Conservation (phyloP, 139 green algal species). For the Closterium sp. region DNA sequence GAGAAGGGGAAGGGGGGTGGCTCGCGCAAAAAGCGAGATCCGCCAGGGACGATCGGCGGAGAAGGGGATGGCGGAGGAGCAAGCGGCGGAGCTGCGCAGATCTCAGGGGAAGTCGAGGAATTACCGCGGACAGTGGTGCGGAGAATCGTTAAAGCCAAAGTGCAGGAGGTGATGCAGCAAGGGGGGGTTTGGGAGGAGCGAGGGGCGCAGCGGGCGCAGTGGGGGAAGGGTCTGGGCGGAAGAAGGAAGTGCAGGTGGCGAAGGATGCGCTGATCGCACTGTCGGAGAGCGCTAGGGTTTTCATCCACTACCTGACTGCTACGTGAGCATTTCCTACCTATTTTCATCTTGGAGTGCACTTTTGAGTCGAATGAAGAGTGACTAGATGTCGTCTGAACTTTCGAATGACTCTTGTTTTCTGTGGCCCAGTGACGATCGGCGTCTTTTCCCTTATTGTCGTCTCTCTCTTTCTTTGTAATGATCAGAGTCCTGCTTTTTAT, state of each 20-base stretch:
- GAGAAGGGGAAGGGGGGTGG: not conserved
- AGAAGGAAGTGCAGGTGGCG: constrained; percentile 41
- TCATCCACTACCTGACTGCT: constrained; percentile 83
- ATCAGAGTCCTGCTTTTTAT: too few relatives aligned
- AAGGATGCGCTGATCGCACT: constrained; percentile 79
- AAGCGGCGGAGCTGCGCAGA: too few relatives aligned
- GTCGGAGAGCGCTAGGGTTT: constrained; percentile 76
- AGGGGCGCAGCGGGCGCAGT: not conserved
- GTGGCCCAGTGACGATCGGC: too few relatives aligned
- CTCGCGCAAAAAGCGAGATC: not conserved
- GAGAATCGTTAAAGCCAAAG: constrained; percentile 75
- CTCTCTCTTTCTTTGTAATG: too few relatives aligned
- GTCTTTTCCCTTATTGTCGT: too few relatives aligned
- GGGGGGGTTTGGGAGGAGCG: not conserved
- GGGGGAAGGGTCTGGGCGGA: constrained; percentile 11
- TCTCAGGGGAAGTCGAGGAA: constrained; percentile 14
- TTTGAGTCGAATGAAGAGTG: too few relatives aligned
- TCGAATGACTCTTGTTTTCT: too few relatives aligned
- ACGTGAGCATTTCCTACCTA: constrained; percentile 52
- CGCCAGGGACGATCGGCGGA: not conserved
- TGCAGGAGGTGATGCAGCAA: constrained; percentile 51
- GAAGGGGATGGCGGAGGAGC: not conserved
- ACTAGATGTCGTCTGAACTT: too few relatives aligned
- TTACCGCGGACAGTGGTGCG: constrained; percentile 76
- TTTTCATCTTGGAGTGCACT: too few relatives aligned